phyloP scores from a whole-genome alignment of 768 basidiomycete genomes.

The Tulasnella sp. region DNA sequence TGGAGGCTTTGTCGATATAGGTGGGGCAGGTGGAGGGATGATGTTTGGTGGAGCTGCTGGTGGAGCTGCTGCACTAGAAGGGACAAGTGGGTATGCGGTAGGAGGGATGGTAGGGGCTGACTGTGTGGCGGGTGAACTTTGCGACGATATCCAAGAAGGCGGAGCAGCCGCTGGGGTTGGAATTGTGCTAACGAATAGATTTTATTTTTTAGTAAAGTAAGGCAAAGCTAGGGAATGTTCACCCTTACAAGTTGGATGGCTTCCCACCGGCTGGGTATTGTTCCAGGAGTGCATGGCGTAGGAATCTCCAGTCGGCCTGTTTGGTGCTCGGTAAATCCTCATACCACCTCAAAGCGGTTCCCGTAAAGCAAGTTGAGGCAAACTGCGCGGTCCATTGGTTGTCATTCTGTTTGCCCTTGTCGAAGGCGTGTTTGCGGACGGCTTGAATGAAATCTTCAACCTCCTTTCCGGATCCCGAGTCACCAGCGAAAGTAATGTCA shows the following conservation, averaged over 20 bases:
- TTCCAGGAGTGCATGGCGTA: not conserved
- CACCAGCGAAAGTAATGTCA: not conserved
- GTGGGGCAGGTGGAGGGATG: not conserved
- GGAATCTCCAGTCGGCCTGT: not conserved
- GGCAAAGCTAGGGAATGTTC: not conserved
- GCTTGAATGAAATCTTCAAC: not conserved
- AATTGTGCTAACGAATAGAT: not conserved
- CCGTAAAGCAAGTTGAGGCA: not conserved
- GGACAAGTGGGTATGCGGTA: not conserved
- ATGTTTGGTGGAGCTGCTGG: not conserved
- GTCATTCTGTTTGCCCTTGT: not conserved
- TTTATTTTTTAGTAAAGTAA: no score
- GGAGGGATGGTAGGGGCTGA: not conserved
- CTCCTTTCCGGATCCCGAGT: conserved; percentile 2
- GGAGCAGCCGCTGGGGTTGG: conserved; percentile 2
- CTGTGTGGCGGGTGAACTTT: not conserved
- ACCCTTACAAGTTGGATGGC: not conserved
- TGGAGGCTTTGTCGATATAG: not conserved
- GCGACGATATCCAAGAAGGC: not conserved
- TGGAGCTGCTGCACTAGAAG: not conserved
- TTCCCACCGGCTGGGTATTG: not conserved
- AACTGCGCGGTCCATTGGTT: not conserved
- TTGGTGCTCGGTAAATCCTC: not conserved
- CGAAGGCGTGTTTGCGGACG: not conserved
- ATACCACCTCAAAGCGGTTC: not conserved